Conservation (phyloP, 2,329 filamentous ascomycete genomes). For the Metarhizium robertsii region DNA sequence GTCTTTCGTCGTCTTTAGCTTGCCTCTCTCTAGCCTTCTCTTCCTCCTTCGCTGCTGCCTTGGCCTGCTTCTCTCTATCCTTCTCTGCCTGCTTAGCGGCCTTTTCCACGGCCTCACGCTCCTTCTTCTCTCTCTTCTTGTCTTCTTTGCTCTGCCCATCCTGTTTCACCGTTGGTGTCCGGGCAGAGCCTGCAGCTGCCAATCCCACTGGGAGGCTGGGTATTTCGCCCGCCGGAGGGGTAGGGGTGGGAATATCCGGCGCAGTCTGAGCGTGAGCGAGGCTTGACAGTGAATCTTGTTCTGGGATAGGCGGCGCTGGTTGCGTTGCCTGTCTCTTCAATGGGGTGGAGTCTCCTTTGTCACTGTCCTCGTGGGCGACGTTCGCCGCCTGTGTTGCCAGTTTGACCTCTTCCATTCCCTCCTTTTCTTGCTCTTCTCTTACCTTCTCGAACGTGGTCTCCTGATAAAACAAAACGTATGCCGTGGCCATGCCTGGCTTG, state of each 20-base stretch:
- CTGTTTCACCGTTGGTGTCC: conserved; percentile 16
- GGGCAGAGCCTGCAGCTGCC: conserved; percentile 4
- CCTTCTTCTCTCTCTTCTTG: conserved; percentile 61
- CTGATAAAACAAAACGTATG: conserved; percentile 96
- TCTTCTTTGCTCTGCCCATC: conserved; percentile 45
- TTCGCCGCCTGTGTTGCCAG: conserved; percentile 48
- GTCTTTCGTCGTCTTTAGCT: conserved; percentile 26
- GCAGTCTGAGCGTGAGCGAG: conserved; percentile 61
- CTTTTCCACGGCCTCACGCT: conserved; percentile 46
- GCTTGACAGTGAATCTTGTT: conserved; percentile 43
- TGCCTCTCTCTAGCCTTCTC: conserved; percentile 26
- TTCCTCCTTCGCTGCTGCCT: conserved; percentile 30
- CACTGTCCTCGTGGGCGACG: conserved; percentile 38
- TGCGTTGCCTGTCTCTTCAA: conserved; percentile 43
- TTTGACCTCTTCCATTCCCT: conserved; percentile 56
- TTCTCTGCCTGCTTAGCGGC: conserved; percentile 42
- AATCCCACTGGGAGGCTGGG: conserved; percentile 9
- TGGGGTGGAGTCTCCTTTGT: conserved; percentile 32
- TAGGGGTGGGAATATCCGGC: conserved; percentile 27
- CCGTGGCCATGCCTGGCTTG: conserved; percentile 80
- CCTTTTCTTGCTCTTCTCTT: conserved; percentile 71
- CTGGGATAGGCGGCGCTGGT: conserved; percentile 34
- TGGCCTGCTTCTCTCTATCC: conserved; percentile 27
- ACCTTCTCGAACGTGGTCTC: conserved; percentile 67
- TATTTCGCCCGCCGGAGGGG: conserved; percentile 8